Conservation (phyloP, 116 monocot species). For the Zostera marina region DNA sequence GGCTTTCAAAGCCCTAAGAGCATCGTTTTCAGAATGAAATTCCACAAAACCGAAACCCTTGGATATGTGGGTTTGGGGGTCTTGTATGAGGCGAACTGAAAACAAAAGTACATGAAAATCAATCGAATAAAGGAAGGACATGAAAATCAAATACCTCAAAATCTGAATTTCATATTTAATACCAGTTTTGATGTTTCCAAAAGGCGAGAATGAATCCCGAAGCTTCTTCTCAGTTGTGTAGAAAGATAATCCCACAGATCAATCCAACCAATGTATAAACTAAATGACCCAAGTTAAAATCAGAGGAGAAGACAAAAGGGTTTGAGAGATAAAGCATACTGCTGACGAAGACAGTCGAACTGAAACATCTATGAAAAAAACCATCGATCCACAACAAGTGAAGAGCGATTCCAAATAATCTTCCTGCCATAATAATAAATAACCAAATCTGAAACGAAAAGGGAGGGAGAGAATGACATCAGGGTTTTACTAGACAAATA, state of each 20-base stretch:
- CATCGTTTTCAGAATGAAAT: conserved; percentile 28
- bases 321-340: conserved; percentile 8
- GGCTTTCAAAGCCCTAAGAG: conserved; percentile 32
- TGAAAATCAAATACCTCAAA: not conserved
- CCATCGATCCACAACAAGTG: not conserved
- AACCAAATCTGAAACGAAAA: no score
- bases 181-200: conserved; percentile 27
- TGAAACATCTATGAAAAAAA: not conserved
- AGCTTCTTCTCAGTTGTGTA: conserved; percentile 30
- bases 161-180: not conserved
- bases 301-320: not conserved
- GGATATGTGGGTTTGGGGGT: conserved; percentile 23
- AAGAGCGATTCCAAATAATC: not conserved
- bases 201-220: conserved; percentile 13
- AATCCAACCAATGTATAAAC: not conserved
- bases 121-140: not conserved
- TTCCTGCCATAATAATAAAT: conserved; percentile 1
- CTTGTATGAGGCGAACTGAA: conserved; percentile 31
- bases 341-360: conserved; percentile 21
- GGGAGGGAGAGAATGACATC: no score
- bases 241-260: conserved; percentile 20
- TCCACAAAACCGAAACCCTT: conserved; percentile 58
- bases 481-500: no score
- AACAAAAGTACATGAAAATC: not conserved
- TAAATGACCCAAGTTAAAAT: not conserved